phyloP scores from a whole-genome alignment of 2,329 filamentous ascomycete genomes.

The Metarhizium sp. region DNA sequence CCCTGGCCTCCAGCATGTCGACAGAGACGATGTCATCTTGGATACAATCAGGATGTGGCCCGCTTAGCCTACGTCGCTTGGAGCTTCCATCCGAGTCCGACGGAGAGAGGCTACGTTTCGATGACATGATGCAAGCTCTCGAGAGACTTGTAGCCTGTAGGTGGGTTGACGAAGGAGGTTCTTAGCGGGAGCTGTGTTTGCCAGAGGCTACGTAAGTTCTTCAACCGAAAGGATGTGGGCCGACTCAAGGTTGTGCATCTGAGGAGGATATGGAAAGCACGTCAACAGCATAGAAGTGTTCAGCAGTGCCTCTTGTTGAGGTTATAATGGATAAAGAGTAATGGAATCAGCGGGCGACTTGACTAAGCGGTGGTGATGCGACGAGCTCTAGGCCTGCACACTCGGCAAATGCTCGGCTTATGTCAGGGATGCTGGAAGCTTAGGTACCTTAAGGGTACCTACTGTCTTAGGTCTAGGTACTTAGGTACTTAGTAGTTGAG shows the following conservation, averaged over 20 bases:
- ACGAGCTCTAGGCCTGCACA: no score
- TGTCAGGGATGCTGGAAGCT: no score
- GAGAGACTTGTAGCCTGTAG: not conserved
- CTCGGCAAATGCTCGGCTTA: no score
- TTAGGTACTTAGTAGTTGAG: no score
- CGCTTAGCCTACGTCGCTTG: slow-evolving; percentile 18
- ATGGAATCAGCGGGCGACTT: no score
- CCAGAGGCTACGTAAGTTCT: not conserved
- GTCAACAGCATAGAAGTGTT: not conserved
- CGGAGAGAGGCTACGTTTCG: slow-evolving; percentile 27
- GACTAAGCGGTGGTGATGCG: no score
- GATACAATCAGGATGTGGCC: not conserved
- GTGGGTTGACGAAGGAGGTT: not conserved
- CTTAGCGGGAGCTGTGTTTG: not conserved
- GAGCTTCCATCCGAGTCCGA: slow-evolving; percentile 15
- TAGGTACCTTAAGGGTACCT: no score
- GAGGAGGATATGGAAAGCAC: no score
- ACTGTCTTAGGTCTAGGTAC: no score
- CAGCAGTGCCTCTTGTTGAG: no score
- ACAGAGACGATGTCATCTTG: not conserved
- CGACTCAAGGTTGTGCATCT: not conserved
- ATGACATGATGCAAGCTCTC: slow-evolving; percentile 17
- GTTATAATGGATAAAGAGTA: no score
- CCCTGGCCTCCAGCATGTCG: not conserved
- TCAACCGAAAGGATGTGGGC: not conserved